Evolutionary conservation across 2,329 filamentous ascomycete species (phyloP).

Genomic region (Drechslerella coelobrocha): DNA sequence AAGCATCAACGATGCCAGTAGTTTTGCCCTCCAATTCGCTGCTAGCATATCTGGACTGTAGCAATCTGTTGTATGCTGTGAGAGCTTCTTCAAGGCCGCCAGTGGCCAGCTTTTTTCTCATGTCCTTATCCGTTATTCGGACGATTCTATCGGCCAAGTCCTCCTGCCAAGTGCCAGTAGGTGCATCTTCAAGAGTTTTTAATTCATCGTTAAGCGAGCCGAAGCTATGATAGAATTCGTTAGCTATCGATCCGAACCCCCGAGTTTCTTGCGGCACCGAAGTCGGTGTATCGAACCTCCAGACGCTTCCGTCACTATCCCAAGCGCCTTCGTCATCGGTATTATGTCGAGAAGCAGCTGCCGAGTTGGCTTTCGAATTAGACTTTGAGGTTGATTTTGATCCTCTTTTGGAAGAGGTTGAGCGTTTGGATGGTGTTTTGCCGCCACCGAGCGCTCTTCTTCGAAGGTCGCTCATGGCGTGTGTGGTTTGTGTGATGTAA

Average conservation of each 20-base stretch:
- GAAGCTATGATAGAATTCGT: slow-evolving; percentile 61
- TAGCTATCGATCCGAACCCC: slow-evolving; percentile 60
- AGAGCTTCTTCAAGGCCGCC: slow-evolving; percentile 73
- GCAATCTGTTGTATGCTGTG: slow-evolving; percentile 67
- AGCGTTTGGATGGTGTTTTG: slow-evolving; percentile 71
- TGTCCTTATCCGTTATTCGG: slow-evolving; percentile 67
- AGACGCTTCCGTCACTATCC: slow-evolving; percentile 66
- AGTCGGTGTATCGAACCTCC: slow-evolving; percentile 60
- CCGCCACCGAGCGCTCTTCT: slow-evolving; percentile 74
- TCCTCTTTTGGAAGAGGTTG: slow-evolving; percentile 64
- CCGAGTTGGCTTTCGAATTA: slow-evolving; percentile 67
- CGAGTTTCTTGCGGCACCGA: slow-evolving; percentile 59
- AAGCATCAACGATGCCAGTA: slow-evolving; percentile 68
- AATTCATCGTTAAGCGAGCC: slow-evolving; percentile 73
- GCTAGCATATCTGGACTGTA: slow-evolving; percentile 73
- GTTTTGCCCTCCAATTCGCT: slow-evolving; percentile 68
- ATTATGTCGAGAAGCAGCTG: slow-evolving; percentile 67
- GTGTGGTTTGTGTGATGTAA: background rate
- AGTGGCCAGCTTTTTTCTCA: slow-evolving; percentile 76
- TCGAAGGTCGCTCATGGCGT: slow-evolving; percentile 69
- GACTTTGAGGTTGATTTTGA: slow-evolving; percentile 67
- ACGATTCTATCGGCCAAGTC: slow-evolving; percentile 71
- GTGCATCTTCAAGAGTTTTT: slow-evolving; percentile 64
- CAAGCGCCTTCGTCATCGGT: slow-evolving; percentile 70
- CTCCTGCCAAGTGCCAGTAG: slow-evolving; percentile 65